Evolutionary conservation across 1,284 basidiomycete species (phyloP), one percentile per base, ranked within the genome.

Genomic region (Tylopilus sp.): DNA sequence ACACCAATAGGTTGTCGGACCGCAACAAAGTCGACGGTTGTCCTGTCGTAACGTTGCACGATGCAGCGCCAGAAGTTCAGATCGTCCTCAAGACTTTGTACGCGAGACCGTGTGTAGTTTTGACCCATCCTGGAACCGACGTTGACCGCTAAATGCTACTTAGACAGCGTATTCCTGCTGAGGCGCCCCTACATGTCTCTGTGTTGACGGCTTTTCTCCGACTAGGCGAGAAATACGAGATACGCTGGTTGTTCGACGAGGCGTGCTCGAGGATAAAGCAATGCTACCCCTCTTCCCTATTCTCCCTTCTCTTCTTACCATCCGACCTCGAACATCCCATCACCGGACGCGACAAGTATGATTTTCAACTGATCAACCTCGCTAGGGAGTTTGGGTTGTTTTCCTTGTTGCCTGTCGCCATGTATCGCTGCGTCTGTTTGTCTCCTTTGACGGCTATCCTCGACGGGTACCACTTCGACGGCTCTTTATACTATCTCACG

Each of bases 341-440:
- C 47, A 44, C 41, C 9, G 56, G 59, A 31, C 54, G 61, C 3
- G 59, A 60, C 54, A 52, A 54, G 50, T 58, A 60, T 38, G 61
- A 63, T 42, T 61, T 61, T 21, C 59, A 60, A 44, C 11, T 61
- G 45, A 58, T 64, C 39, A 64, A 61, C 26, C 55, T 64, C 8
- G 59, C 61, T 18, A 50, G 51, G 23, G 59, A 61, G 23, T 61
- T 53, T 41, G 59, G 52, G 8, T 15, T 63, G 41, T 10, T 60
- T 3, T 58, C 61, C n/a, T 30, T 60, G 25, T 47, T 64, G 1
- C 59, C 62, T 3, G 49, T 61, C 16, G 59, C 59, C 36, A 60
- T 61, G 61, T 60, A 62, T 41, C 60, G 46, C 36, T 63, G 58
- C 21, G 51, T 52, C 30, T 61, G 52, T 10, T 43, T 39, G 9